phyloP scores from a whole-genome alignment of 352 stramenopile species.

The Bremia lactucae region DNA sequence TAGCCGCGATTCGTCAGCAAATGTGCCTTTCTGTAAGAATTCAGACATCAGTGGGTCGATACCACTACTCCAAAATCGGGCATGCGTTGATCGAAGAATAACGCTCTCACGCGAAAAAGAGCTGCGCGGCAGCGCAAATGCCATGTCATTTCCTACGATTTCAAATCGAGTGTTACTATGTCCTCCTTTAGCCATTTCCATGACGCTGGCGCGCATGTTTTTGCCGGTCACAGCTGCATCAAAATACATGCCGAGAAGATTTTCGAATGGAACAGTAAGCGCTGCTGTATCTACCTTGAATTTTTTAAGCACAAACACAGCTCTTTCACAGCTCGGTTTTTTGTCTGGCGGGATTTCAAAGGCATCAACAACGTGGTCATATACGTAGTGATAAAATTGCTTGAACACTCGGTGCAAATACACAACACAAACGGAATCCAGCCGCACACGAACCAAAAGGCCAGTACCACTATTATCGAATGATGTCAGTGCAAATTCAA shows the following conservation, averaged over 20 bases:
- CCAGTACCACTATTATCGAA: conserved; percentile 6
- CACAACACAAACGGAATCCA: conserved; percentile 73
- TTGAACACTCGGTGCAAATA: conserved; percentile 84
- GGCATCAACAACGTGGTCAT: conserved; percentile 36
- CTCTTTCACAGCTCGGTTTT: conserved; percentile 21
- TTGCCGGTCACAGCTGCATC: conserved; percentile 12
- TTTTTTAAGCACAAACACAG: conserved; percentile 18
- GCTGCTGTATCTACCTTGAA: conserved; percentile 26
- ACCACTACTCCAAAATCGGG: conserved; percentile 57
- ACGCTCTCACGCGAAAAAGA: conserved; percentile 73
- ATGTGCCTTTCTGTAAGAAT: conserved; percentile 68
- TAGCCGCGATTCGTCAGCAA: conserved; percentile 44
- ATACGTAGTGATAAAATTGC: conserved; percentile 69
- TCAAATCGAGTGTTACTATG: conserved; percentile 30
- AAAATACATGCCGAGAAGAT: conserved; percentile 29
- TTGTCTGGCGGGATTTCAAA: conserved; percentile 21
- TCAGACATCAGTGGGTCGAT: conserved; percentile 50
- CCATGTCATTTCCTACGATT: conserved; percentile 71
- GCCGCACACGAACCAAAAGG: conserved; percentile 33
- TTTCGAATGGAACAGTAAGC: conserved; percentile 28
- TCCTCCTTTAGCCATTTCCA: conserved; percentile 12
- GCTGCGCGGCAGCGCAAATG: conserved; percentile 62
- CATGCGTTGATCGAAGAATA: conserved; percentile 64
- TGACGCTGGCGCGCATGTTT: conserved; percentile 7
- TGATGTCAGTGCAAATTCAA: conserved; percentile 48